Base-by-base conservation (phyloP, 2,329 filamentous ascomycete species). In the Harringtonia aguacate region DNA sequence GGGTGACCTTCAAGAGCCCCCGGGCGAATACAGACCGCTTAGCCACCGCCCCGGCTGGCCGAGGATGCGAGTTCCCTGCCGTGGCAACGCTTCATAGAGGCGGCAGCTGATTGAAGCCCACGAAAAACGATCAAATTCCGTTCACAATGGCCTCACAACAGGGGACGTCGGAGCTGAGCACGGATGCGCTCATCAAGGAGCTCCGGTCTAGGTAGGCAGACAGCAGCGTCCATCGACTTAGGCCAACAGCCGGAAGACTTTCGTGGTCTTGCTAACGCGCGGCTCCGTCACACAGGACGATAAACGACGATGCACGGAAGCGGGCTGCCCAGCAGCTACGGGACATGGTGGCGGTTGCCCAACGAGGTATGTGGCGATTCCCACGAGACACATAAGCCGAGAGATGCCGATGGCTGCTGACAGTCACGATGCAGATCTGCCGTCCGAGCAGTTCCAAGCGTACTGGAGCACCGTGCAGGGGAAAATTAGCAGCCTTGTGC, bases 361-460 rank as follows among this genome's bases (percentile, higher is more conserved):
- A 77, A 50, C 66, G 74, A 68, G 75, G 75, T 77, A 53, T 41
- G 62, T 44, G 10, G 10, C 24, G 20, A 15, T 8, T 14, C 13
- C 18, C 3, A 29, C 21, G 8, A n/a, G 27, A 13, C 17, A 22
- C 20, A 29, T 6, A 10, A 18, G 17, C 15, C 18, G 13, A 27
- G 29, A 36, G n/a, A 18, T 36, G 37, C 17, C 3, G 7, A 13
- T 14, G 13, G 15, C 18, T 22, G 18, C 15, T n/a, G 4, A 42
- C 13, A 3, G 12, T 31, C 15, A 12, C n/a, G n/a, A n/a, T 37
- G 37, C 49, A 78, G 92, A 97, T 64, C 77, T 92, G 58, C 77
- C 78, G 21, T 75, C 84, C 43, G 87, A 92, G 58, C 80, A 83
- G 50, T 97, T 97, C 64, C 63, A 66, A 35, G 51, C 60, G 31